Conservation (phyloP, 2,329 filamentous ascomycete species). For the Hymenoscyphus scutula region DNA sequence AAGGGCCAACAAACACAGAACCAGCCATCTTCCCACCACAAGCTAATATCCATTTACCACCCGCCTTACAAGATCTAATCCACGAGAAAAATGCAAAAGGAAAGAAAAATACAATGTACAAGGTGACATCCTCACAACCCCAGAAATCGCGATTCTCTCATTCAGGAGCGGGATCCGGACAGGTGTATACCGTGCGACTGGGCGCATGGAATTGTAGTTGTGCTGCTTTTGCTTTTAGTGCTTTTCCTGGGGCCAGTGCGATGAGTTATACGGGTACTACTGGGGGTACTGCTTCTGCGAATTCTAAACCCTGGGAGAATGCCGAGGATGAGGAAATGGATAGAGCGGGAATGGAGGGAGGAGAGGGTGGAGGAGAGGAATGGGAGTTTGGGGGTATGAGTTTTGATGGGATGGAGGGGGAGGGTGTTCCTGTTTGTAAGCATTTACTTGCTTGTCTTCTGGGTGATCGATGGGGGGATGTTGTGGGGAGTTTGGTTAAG, state of each 20-base stretch:
- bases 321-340: not conserved
- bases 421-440: constrained; percentile 67
- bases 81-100: not conserved
- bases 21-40: constrained; percentile 14
- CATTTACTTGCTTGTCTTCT: constrained; percentile 84
- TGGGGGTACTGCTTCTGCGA: no score
- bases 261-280: not conserved
- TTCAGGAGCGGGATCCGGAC: constrained; percentile 19
- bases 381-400: constrained; percentile 49
- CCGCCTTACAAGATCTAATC: not conserved
- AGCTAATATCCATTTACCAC: constrained; percentile 17
- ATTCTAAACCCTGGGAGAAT: not conserved
- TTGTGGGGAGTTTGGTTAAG: constrained; percentile 57
- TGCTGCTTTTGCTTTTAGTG: constrained; percentile 74
- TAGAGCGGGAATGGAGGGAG: not conserved
- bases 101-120: constrained; percentile 18
- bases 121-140: constrained; percentile 33
- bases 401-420: constrained; percentile 21
- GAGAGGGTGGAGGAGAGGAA: constrained; percentile 19
- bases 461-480: constrained; percentile 58
- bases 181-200: constrained; percentile 68
- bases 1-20: not conserved
- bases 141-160: constrained; percentile 37
- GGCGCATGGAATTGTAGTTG: constrained; percentile 86
- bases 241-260: constrained; percentile 49